These are phyloP conservation scores for Nicotiana tabacum DNA, from an alignment of 257 asterid species.

Conservation along the genomic window DNA sequence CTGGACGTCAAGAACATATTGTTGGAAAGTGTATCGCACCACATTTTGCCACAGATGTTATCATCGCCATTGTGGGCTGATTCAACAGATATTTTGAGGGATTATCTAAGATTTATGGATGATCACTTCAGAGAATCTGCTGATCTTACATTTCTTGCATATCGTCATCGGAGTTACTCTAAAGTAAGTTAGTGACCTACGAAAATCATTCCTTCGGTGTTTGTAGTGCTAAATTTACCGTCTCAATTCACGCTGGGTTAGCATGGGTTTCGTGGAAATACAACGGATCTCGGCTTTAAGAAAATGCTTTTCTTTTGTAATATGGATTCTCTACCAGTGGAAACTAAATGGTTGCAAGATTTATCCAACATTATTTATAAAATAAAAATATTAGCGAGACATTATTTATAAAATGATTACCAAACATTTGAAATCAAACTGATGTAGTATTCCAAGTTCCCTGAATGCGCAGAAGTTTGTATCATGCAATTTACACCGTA, in stretches of 20 bases:
- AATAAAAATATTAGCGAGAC: too few species aligned
- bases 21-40: slow-evolving; percentile 86
- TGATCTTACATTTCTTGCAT: slow-evolving; percentile 91
- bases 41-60: slow-evolving; percentile 90
- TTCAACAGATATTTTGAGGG: slow-evolving; percentile 50
- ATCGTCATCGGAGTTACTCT: slow-evolving; percentile 90
- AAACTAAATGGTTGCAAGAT: neutral
- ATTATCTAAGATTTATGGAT: slow-evolving; percentile 82
- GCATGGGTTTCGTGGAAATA: neutral
- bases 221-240: neutral
- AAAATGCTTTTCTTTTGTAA: neutral
- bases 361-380: neutral
- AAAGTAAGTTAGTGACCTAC: slow-evolving; percentile 45
- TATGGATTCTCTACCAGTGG: neutral
- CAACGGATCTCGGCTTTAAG: neutral
- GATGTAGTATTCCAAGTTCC: neutral
- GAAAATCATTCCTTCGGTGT: neutral
- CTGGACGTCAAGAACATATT: slow-evolving; percentile 95
- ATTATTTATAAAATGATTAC: neutral
- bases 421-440: neutral
- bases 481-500: neutral
- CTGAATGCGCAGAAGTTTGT: neutral
- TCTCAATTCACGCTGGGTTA: neutral
- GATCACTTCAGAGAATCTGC: slow-evolving; percentile 94
- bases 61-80: slow-evolving; percentile 84